phyloP scores from a whole-genome alignment of 73 alveolate species.

The Paramecium pentaurelia region DNA sequence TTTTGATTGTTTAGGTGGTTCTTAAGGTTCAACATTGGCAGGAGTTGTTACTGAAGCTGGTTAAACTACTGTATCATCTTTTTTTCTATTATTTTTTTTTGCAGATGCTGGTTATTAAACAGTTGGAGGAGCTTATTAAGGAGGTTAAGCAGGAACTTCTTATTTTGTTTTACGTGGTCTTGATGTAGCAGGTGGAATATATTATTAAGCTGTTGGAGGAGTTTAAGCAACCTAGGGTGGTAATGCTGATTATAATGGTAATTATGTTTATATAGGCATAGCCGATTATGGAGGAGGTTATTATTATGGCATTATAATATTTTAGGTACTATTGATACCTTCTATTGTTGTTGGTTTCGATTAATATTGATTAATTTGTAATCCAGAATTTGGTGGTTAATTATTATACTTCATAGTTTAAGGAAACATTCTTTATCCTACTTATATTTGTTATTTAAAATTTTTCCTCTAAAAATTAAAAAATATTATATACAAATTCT shows the following conservation, averaged over 20 bases:
- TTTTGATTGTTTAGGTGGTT: neutral
- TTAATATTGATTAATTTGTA: neutral
- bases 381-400: neutral
- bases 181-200: neutral
- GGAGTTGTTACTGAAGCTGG: neutral
- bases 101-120: neutral
- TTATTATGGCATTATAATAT: neutral
- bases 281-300: neutral
- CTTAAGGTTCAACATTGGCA: neutral
- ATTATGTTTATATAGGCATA: neutral
- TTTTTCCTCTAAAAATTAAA: neutral
- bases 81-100: neutral
- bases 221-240: neutral
- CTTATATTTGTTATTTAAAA: neutral
- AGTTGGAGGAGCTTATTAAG: neutral
- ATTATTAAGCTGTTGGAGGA: neutral
- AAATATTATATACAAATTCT: neutral
- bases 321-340: neutral
- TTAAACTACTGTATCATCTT: neutral
- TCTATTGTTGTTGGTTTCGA: neutral
- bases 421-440: neutral
- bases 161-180: neutral
- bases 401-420: neutral
- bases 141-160: neutral
- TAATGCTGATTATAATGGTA: neutral